Base-by-base conservation (phyloP, 441 rosid genomes). In the Raphanus hybrid region DNA sequence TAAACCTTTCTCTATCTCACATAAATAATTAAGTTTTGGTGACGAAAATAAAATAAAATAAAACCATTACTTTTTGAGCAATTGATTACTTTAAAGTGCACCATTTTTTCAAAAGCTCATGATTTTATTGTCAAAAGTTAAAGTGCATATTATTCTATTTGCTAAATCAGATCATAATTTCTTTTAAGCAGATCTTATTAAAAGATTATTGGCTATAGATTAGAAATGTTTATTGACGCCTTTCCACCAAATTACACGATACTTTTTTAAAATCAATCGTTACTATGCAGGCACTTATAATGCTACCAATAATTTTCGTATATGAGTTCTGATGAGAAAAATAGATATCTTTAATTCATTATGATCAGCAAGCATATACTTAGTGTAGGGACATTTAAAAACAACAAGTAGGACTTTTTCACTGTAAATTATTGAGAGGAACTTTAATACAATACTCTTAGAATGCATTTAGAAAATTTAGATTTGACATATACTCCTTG, bases 231-330 rank as follows among this genome's bases (percentile, higher is more conserved):
- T 39, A 29, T 29, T 29, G 34, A 29, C 34, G 58, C 48, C 5
- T 63, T 69, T 69, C 64, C 69, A 68, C 63, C 69, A 75, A 75
- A 43, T 39, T n/a, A 8, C 41, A 29, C 50, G 58, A 74, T 66
- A 27, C 29, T 45, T 43, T n/a, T 16, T 26, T 29, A 0, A 29
- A 45, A 62, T 61, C 9, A 63, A 29, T 72, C 10, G 65, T 26
- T 20, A 58, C n/a, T 34, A 73, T 52, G 26, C 10, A 64, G 27
- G 27, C 16, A 64, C 29, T 65, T 11, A 55, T 39, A 23, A 5
- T 57, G 32, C 16, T 26, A 39, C 59, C 58, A n/a, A 54, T 3
- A 14, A 66, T 1, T 32, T 60, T 58, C 34, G 34, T 23, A 20
- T 58, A 23, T 23, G 62, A 23, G 10, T 58, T 59, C 3, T 59